Percentiles rank a stretch among this genome's conserved stretches.
Evolutionary conservation across 352 stramenopile species (phyloP).

Genomic region (Peronospora destructor): DNA sequence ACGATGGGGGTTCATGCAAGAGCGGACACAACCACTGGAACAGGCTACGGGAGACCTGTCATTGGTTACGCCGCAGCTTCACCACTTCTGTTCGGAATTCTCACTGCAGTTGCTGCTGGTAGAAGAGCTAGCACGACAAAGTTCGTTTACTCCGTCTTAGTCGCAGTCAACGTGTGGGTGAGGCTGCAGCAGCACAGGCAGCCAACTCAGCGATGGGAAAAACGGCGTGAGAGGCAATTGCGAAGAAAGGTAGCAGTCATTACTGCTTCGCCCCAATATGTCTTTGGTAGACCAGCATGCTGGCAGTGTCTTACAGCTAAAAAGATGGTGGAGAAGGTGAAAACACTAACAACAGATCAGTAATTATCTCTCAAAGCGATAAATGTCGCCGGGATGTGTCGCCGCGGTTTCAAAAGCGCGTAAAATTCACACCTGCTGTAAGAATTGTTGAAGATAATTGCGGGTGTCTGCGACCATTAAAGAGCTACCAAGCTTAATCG

Average conservation of each 20-base stretch:
- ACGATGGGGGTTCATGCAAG: slow-evolving; percentile 40
- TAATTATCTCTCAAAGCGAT: slow-evolving; percentile 73
- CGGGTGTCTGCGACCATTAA: slow-evolving; percentile 68
- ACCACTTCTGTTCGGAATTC: too few relatives aligned
- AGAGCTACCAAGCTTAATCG: background rate
- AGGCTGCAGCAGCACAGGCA: slow-evolving; percentile 34
- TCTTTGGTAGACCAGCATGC: too few relatives aligned
- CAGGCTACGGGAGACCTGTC: slow-evolving; percentile 21
- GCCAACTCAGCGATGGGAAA: slow-evolving; percentile 40
- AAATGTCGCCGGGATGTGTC: slow-evolving; percentile 76
- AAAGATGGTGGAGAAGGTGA: slow-evolving; percentile 50
- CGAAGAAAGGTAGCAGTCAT: too few relatives aligned
- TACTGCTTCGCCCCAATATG: too few relatives aligned
- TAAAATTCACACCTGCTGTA: slow-evolving; percentile 47
- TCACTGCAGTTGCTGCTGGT: too few relatives aligned
- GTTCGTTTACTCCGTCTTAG: slow-evolving; percentile 6
- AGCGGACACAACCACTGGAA: slow-evolving; percentile 38
- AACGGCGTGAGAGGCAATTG: slow-evolving; percentile 43
- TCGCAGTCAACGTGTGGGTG: slow-evolving; percentile 27
- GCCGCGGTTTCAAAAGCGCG: slow-evolving; percentile 53
- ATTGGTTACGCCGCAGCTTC: background rate
- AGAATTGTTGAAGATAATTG: slow-evolving; percentile 45
- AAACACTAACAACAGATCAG: slow-evolving; percentile 30
- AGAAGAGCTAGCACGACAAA: too few relatives aligned
- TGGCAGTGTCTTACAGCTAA: slow-evolving; percentile 30